Percentiles rank a stretch among this genome's conserved stretches.
These are phyloP conservation scores for Didymella exigua DNA, from an alignment of 2,329 filamentous ascomycete genomes.

Conservation along the genomic window DNA sequence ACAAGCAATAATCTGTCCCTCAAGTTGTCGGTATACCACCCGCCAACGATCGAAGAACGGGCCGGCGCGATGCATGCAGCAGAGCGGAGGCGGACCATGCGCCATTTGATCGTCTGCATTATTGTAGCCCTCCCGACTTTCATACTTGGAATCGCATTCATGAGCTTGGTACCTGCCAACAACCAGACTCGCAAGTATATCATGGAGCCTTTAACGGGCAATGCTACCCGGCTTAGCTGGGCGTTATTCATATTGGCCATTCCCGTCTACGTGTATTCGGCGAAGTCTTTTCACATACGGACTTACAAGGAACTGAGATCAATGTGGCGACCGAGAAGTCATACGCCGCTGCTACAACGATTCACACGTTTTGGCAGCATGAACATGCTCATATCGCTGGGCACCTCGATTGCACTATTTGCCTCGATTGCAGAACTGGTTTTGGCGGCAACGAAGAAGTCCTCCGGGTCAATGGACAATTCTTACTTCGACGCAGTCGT, in stretches of 20 bases:
- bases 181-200: slow-evolving; percentile 67
- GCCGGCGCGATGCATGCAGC: slow-evolving; percentile 72
- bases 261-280: slow-evolving; percentile 83
- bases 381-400: slow-evolving; percentile 90
- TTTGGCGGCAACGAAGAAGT: slow-evolving; percentile 56
- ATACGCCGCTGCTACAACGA: slow-evolving; percentile 71
- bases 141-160: slow-evolving; percentile 86
- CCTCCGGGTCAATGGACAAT: slow-evolving; percentile 43
- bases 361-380: slow-evolving; percentile 96
- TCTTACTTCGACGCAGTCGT: slow-evolving; percentile 91
- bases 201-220: slow-evolving; percentile 70
- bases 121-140: slow-evolving; percentile 80
- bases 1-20: slow-evolving; percentile 70
- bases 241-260: slow-evolving; percentile 81
- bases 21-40: slow-evolving; percentile 73
- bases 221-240: slow-evolving; percentile 76
- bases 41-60: slow-evolving; percentile 81
- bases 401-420: slow-evolving; percentile 85
- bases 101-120: slow-evolving; percentile 72
- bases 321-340: slow-evolving; percentile 78
- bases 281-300: slow-evolving; percentile 81
- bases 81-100: slow-evolving; percentile 71
- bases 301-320: slow-evolving; percentile 78
- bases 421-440: slow-evolving; percentile 79
- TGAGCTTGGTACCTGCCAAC: slow-evolving; percentile 73